phyloP scores from a whole-genome alignment of 331 rosid species.

The Malus hybrid region DNA sequence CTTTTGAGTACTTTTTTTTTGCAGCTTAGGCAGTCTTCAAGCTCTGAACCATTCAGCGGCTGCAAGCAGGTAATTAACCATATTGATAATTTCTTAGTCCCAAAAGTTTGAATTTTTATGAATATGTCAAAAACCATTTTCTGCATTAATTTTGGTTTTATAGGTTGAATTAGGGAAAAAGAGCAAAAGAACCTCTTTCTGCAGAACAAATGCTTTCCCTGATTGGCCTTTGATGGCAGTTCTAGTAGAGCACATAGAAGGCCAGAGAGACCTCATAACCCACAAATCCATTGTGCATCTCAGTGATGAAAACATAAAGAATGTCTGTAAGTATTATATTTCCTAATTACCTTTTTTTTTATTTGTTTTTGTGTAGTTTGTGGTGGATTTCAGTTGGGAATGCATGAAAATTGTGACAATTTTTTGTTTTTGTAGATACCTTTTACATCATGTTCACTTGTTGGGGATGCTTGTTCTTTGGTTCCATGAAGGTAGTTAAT shows the following conservation, averaged over 20 bases:
- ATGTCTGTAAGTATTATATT: conserved; percentile 59
- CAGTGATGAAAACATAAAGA: conserved; percentile 73
- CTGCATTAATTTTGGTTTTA: not conserved
- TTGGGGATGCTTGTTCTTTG: conserved; percentile 89
- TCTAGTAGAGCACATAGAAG: conserved; percentile 66
- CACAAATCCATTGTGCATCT: conserved; percentile 71
- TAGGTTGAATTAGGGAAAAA: conserved; percentile 27
- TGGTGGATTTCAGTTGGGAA: not conserved
- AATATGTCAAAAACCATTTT: not conserved
- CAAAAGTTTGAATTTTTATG: not conserved
- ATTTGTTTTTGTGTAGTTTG: not conserved
- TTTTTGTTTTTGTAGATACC: conserved; percentile 30
- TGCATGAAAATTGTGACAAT: not conserved
- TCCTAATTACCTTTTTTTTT: no score
- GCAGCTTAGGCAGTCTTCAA: conserved; percentile 55
- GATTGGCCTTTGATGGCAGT: conserved; percentile 83
- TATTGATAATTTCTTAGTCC: not conserved
- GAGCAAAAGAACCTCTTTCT: conserved; percentile 34
- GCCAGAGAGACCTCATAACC: conserved; percentile 61
- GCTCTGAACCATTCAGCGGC: conserved; percentile 34
- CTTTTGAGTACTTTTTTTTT: conserved; percentile 3
- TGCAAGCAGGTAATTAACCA: conserved; percentile 31
- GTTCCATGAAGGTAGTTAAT: conserved; percentile 67
- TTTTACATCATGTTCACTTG: conserved; percentile 74
- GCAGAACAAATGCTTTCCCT: conserved; percentile 64